A percentile compares a stretch with the other conserved stretches of the same genome.
phyloP scores from a whole-genome alignment of 345 rosid species.

The Linum tenue region DNA sequence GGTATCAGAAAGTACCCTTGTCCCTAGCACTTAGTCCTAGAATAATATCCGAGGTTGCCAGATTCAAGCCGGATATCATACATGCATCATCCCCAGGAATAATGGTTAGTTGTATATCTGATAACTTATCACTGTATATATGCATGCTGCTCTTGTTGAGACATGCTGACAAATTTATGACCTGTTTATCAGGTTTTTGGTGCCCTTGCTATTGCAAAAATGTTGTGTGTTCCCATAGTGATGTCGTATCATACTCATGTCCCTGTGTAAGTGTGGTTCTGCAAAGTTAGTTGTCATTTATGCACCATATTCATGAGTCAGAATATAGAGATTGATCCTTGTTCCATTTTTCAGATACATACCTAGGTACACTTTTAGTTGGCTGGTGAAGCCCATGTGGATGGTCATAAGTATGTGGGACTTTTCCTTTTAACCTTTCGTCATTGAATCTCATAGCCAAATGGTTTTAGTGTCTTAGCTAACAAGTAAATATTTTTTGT shows the following conservation, averaged over 20 bases:
- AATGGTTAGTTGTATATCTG: slow-evolving; percentile 43
- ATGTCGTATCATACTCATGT: slow-evolving; percentile 99
- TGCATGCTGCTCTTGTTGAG: slow-evolving; percentile 1
- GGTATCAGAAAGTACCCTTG: slow-evolving; percentile 89
- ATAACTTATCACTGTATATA: background rate
- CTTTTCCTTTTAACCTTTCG: background rate
- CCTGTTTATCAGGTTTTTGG: slow-evolving; percentile 67
- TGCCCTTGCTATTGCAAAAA: slow-evolving; percentile 76
- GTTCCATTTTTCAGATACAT: slow-evolving; percentile 55
- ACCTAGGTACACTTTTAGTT: slow-evolving; percentile 93
- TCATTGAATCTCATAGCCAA: background rate
- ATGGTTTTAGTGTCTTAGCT: slow-evolving; percentile 6
- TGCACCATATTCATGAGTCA: background rate
- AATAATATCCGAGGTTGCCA: slow-evolving; percentile 89
- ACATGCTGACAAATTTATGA: slow-evolving; percentile 15
- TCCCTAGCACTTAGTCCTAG: slow-evolving; percentile 96
- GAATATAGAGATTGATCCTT: slow-evolving; percentile 12
- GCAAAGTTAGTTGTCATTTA: background rate
- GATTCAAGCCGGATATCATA: slow-evolving; percentile 96
- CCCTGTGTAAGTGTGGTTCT: slow-evolving; percentile 71
- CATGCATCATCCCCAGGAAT: slow-evolving; percentile 98
- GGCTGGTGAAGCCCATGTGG: slow-evolving; percentile 99
- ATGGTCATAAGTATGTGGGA: slow-evolving; percentile 65
- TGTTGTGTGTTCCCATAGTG: slow-evolving; percentile 85
- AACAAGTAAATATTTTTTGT: slow-evolving; percentile 3